phyloP scores from a whole-genome alignment of 768 basidiomycete species.

The Cyclocybe aegerita region DNA sequence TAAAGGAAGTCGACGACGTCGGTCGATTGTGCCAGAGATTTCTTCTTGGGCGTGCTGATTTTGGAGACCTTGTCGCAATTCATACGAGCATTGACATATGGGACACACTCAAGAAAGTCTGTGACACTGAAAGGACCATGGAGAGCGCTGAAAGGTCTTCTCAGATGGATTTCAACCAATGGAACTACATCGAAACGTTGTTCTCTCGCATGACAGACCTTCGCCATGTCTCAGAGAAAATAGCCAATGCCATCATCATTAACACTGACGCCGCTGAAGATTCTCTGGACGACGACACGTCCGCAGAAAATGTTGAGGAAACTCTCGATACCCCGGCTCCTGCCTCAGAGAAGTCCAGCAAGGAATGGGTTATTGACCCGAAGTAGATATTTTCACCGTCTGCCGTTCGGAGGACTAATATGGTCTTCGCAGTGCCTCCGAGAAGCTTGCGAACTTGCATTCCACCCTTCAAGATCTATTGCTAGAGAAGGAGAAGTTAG shows the following conservation, averaged over 20 bases:
- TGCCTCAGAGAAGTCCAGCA: conserved; percentile 16
- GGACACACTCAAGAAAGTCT: conserved; percentile 47
- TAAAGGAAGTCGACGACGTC: conserved; percentile 66
- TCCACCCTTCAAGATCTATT: conserved; percentile 41
- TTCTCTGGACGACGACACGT: conserved; percentile 9
- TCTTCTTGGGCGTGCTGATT: conserved; percentile 63
- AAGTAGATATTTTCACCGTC: conserved; percentile 36
- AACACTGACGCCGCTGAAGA: conserved; percentile 7
- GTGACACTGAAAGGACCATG: conserved; percentile 56
- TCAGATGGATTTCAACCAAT: conserved; percentile 35
- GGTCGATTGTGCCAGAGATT: conserved; percentile 79
- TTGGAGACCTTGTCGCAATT: conserved; percentile 64
- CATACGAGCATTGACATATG: conserved; percentile 62
- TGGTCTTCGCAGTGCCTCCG: conserved; percentile 55
- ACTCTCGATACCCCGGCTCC: conserved; percentile 1
- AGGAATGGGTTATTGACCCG: conserved; percentile 64
- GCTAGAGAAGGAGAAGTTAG: conserved; percentile 47
- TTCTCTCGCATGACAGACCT: conserved; percentile 54
- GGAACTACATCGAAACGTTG: conserved; percentile 56
- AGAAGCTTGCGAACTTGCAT: conserved; percentile 51
- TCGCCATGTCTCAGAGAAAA: conserved; percentile 50
- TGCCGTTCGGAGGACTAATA: neutral
- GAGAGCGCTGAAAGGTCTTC: conserved; percentile 36
- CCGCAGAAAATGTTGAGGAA: conserved; percentile 1
- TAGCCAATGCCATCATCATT: conserved; percentile 46